Evolutionary conservation across 1,284 basidiomycete genomes (phyloP), one percentile per base, ranked within the genome.

Genomic region (Leucocoprinus gongylophorus): DNA sequence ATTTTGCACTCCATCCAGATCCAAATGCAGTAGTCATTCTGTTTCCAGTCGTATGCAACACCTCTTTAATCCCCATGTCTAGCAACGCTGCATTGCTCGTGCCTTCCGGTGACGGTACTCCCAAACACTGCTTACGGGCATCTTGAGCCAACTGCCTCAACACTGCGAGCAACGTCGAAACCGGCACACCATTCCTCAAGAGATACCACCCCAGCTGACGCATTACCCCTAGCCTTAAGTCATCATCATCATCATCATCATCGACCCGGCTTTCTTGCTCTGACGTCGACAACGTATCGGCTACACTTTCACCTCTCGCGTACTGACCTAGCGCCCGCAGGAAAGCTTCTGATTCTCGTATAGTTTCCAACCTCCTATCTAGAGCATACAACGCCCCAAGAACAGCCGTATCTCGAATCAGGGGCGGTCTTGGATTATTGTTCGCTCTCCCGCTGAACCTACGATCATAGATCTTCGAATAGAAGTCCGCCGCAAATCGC

Each of bases 401-500:
- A 2, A 87, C 73, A 0, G 86, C 83, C 46, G 76, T 81, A 60
- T 85, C 81, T 13, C 87, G 74, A 30, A 91, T 71, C 21, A 91
- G 73, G 0, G 85, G 74, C 0, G 82, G 75, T 5, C 87, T 73
- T 1, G 71, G 65, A 55, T 82, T 83, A 59, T 80, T 80, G 58
- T 86, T 84, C 6, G 71, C 53, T 18, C 74, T 71, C 2, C 85
- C 84, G 56, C 81, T 83, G 66, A 88, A 87, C 26, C 80, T 73
- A 38, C 81, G 71, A 17, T 87, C 83, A 62, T 79, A 88, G 2
- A 88, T 73, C 57, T 79, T 83, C 59, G 73, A 72, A 59, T 90
- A 90, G 62, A 89, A 91, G 58, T 88, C 84, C 20, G 76, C 73
- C 0, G 78, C 75, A 59, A 87, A 86, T 26, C 80, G 74, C 5